Percentiles rank a stretch among this genome's conserved stretches.
Evolutionary conservation across 768 basidiomycete species (phyloP).

Genomic region (Trametopsis cervina): DNA sequence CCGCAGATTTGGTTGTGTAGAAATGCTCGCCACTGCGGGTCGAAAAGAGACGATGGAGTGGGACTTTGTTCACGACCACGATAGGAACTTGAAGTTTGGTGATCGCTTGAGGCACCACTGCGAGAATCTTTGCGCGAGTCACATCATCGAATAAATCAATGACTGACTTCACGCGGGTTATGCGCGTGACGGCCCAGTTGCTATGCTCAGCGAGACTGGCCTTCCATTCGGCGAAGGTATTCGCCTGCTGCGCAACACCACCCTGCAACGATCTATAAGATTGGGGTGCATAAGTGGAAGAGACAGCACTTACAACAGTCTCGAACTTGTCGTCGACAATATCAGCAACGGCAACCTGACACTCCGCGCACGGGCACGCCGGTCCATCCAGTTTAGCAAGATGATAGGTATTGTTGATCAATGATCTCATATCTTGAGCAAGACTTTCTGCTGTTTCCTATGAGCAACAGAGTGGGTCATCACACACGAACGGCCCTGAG

Average conservation of each 20-base stretch:
- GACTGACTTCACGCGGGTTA: not conserved
- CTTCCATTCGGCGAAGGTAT: not conserved
- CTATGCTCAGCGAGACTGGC: not conserved
- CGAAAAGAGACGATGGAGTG: constrained; percentile 9
- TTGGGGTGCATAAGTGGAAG: not conserved
- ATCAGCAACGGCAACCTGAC: not conserved
- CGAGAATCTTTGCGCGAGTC: not conserved
- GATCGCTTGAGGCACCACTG: not conserved
- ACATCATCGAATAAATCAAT: constrained; percentile 2
- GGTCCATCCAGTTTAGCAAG: not conserved
- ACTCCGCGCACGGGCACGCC: not conserved
- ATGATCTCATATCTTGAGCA: not conserved
- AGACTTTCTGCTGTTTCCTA: not conserved
- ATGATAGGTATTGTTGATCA: not conserved
- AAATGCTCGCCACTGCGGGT: constrained; percentile 10
- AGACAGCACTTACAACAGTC: not conserved
- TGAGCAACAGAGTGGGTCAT: not conserved
- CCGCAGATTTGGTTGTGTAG: constrained; percentile 10
- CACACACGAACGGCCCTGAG: not conserved
- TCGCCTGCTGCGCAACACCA: not conserved
- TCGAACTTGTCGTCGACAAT: not conserved
- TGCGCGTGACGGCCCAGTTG: constrained; percentile 1
- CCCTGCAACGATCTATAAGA: not conserved
- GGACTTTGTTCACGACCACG: not conserved
- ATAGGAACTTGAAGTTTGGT: not conserved